phyloP scores from a whole-genome alignment of 805 yeast genomes.

The Hanseniaspora lachancei region DNA sequence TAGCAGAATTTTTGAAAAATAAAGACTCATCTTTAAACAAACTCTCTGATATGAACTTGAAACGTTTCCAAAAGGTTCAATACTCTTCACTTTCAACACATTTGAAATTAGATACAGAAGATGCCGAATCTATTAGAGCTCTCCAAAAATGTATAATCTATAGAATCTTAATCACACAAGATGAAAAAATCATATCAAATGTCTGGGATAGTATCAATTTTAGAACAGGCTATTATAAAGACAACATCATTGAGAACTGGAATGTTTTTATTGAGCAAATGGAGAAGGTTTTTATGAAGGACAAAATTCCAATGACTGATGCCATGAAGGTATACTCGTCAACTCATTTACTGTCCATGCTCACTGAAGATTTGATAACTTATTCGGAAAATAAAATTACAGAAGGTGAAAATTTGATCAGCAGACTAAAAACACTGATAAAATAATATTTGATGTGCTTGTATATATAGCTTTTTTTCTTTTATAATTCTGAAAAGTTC shows the following conservation, averaged over 20 bases:
- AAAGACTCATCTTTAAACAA: background rate
- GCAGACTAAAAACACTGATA: background rate
- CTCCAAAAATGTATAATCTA: conserved; percentile 9
- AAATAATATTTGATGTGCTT: background rate
- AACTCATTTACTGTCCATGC: background rate
- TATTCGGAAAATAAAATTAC: background rate
- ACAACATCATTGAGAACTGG: conserved; percentile 9
- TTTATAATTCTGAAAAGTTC: conserved; percentile 3
- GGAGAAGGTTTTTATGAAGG: conserved; percentile 1
- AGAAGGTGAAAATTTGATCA: conserved; percentile 1
- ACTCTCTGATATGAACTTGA: background rate
- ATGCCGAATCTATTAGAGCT: conserved; percentile 6
- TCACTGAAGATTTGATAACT: conserved; percentile 3
- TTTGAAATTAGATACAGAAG: background rate
- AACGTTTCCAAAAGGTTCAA: background rate
- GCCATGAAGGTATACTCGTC: background rate
- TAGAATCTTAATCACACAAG: conserved; percentile 6
- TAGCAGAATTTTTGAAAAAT: background rate
- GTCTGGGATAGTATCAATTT: conserved; percentile 9
- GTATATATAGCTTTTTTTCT: background rate
- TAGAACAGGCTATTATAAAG: conserved; percentile 6
- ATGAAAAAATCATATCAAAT: conserved; percentile 7
- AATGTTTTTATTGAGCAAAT: conserved; percentile 6
- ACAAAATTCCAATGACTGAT: background rate
- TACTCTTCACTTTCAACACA: background rate